Evolutionary conservation across 2,329 filamentous ascomycete genomes (phyloP), one percentile per base, ranked within the genome.

Genomic region (Monosporascus sp.): DNA sequence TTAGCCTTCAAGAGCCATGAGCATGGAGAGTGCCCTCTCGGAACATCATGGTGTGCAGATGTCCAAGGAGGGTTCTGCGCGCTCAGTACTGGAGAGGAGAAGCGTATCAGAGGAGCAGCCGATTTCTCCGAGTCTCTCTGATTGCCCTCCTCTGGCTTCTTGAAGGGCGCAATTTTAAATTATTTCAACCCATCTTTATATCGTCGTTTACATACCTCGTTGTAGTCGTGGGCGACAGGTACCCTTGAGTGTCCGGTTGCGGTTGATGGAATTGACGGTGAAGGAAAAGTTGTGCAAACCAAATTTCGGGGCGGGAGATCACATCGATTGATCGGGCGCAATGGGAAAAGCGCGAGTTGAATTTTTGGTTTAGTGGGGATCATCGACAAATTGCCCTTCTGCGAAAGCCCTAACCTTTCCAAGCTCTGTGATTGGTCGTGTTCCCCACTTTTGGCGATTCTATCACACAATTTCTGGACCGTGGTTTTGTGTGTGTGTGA

Each of bases 21-120:
- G 82, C 83, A 74, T 79, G 81, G 78, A 86, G 84, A 87, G 84
- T 87, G 83, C 84, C 84, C 82, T 81, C 71, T 64, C 64, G 67
- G 66, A 65, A 60, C 57, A 58, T 52, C 61, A 70, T 46, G 3
- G 1, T 27, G 16, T 7, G 20, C 19, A 46, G 14, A 46, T 63
- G 63, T 68, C 71, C 73, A 74, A 76, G 74, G 77, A 84, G 83
- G 84, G 84, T 86, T 87, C 84, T 85, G 78, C 83, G 78, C 72
- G 83, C 84, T 82, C 83, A 78, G 72, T 82, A 77, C 76, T 78
- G 78, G 75, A 76, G 79, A 77, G 78, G 78, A 81, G 74, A 78
- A 77, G 80, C 78, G 83, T 86, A 83, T 86, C 83, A 70, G 58
- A 70, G 58, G 58, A 59, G 57, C 58, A 55, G 56, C 35, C 55